phyloP scores from a whole-genome alignment of 2,329 filamentous ascomycete genomes.

The Pseudodiploospora longispora region DNA sequence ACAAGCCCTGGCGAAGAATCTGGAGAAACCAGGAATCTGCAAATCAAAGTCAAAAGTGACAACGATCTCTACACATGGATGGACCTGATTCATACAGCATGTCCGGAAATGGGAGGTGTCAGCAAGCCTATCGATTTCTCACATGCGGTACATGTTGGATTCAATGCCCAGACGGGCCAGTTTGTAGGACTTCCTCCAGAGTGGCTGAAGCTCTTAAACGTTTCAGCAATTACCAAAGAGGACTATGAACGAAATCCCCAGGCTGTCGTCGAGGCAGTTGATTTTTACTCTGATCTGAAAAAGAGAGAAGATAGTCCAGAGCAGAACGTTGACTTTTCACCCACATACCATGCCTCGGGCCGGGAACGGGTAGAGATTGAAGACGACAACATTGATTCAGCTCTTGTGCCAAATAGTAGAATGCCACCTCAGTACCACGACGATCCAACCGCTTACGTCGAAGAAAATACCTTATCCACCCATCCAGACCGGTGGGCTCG shows the following conservation, averaged over 20 bases:
- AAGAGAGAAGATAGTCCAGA: conserved; percentile 63
- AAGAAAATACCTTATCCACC: too few relatives aligned
- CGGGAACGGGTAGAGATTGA: too few relatives aligned
- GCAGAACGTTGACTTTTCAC: conserved; percentile 30
- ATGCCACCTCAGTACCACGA: conserved; percentile 26
- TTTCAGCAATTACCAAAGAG: conserved; percentile 92
- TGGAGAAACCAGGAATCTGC: conserved; percentile 69
- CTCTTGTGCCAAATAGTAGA: too few relatives aligned
- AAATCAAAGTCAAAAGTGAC: conserved; percentile 86
- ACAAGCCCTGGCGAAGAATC: conserved; percentile 69
- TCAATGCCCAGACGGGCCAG: conserved; percentile 85
- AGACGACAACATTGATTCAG: too few relatives aligned
- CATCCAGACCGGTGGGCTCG: too few relatives aligned
- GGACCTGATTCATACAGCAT: conserved; percentile 89
- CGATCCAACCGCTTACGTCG: conserved; percentile 8
- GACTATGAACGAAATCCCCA: conserved; percentile 95
- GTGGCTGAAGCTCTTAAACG: conserved; percentile 91
- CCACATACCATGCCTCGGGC: too few relatives aligned
- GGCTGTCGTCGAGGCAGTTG: conserved; percentile 68
- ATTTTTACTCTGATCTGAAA: conserved; percentile 76
- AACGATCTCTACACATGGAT: conserved; percentile 98
- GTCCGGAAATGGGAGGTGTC: conserved; percentile 94
- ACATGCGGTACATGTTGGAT: conserved; percentile 91
- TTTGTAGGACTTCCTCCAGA: conserved; percentile 89
- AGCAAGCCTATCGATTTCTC: conserved; percentile 97